Evolutionary conservation across 2,329 filamentous ascomycete species (phyloP), one percentile per base, ranked within the genome.

Genomic region (Sclerotinia trifoliorum): DNA sequence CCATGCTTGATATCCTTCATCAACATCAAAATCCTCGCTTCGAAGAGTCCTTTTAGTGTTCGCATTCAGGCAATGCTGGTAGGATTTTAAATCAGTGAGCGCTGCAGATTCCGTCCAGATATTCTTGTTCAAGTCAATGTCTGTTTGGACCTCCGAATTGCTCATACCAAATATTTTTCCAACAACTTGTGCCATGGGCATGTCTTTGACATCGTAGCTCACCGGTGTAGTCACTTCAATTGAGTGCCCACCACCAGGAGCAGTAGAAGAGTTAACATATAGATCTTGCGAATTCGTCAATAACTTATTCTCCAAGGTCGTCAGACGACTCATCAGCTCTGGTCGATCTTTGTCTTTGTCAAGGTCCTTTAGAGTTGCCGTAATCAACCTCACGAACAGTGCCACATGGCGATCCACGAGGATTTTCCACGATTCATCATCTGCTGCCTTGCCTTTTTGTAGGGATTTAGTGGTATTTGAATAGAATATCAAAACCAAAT

Each of bases 361-460:
- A 73, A 95, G 88, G 73, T 93, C 90, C 74, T 90, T 90, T 72
- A 98, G 81, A 26, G 93, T 92, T 72, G 88, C 87, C 74, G 88
- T 89, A 74, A 97, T 87, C 62, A 99, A 84, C 61, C 95, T 89
- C 72, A 99, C 90, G 78, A 99, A 99, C 70, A 99, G 86, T 62
- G 95, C 95, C 68, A 98, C 89, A 79, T 99, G 95, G 66, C 94
- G 88, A 79, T 99, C 95, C 24, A 96, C 93, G 80, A 98, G 88
- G 69, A 91, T 83, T 80, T 95, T 97, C 91, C 93, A 97, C 65
- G 87, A 86, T 78, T 96, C 93, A 78, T 98, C 94, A 58, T 91
- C 90, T 0, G 88, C 84, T 0, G 86, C 80, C 79, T 91, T 91
- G 65, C 90, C 86, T 78, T 92, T 92, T 79, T 91, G 88, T 75